phyloP scores from a whole-genome alignment of 1,284 basidiomycete genomes.

The Marasmius tenuissimus region DNA sequence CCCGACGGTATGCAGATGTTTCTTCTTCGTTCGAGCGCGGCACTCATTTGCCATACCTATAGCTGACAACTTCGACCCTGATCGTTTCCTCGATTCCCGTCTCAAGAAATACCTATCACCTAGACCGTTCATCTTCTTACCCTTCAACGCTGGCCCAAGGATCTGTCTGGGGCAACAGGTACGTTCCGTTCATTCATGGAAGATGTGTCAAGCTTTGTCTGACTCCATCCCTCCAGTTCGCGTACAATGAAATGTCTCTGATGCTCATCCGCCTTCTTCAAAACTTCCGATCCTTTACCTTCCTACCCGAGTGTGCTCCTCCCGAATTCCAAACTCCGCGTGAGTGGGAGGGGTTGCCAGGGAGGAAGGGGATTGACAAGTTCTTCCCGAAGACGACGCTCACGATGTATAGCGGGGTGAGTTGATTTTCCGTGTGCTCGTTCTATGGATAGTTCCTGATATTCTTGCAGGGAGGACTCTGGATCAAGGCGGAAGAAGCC shows the following conservation, averaged over 20 bases:
- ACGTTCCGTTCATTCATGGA: not conserved
- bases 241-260: constrained; percentile 70
- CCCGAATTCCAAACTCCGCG: constrained; percentile 41
- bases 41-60: not conserved
- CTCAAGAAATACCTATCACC: constrained; percentile 6
- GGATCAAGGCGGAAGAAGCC: constrained; percentile 13
- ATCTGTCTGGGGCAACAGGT: constrained; percentile 49
- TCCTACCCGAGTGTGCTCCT: constrained; percentile 47
- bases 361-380: constrained; percentile 46
- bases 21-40: not conserved
- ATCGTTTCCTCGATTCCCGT: constrained; percentile 7
- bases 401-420: constrained; percentile 51
- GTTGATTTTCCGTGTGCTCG: constrained; percentile 23
- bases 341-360: constrained; percentile 41
- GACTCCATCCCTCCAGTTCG: constrained; percentile 42
- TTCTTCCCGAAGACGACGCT: constrained; percentile 53
- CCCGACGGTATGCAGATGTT: constrained; percentile 37
- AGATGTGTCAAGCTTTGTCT: not conserved
- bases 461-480: constrained; percentile 14
- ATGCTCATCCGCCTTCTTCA: constrained; percentile 67
- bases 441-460: not conserved
- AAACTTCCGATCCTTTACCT: constrained; percentile 46
- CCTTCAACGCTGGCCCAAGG: constrained; percentile 50
- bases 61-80: constrained; percentile 10
- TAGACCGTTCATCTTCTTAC: constrained; percentile 45